Percentiles rank a stretch among this genome's conserved stretches.
Conservation (phyloP, 352 stramenopile species). For the Phytophthora niederhauseri region DNA sequence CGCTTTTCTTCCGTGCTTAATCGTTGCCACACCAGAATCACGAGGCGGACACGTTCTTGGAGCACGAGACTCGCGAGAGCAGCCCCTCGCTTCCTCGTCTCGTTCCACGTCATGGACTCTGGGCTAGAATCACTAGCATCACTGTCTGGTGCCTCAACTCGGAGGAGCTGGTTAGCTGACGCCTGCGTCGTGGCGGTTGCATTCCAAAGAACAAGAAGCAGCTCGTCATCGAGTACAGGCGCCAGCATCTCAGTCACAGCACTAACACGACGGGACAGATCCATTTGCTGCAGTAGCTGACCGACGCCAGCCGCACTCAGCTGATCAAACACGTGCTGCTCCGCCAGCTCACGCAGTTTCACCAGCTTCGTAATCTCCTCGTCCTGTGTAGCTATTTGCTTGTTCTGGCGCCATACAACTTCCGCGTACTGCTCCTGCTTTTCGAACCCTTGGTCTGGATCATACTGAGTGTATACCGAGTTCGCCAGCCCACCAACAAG, state of each 20-base stretch:
- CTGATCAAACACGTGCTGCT: slow-evolving; percentile 38
- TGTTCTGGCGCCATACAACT: slow-evolving; percentile 28
- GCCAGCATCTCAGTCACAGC: slow-evolving; percentile 50
- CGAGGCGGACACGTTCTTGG: slow-evolving; percentile 63
- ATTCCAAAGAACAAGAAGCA: slow-evolving; percentile 73
- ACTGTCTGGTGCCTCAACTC: slow-evolving; percentile 1
- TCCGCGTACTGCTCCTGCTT: slow-evolving; percentile 55
- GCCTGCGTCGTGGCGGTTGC: slow-evolving; percentile 46
- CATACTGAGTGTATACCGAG: slow-evolving; percentile 62
- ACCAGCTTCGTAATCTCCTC: slow-evolving; percentile 27
- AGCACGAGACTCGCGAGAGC: slow-evolving; percentile 55
- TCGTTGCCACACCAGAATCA: slow-evolving; percentile 54
- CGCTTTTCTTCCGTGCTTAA: slow-evolving; percentile 60
- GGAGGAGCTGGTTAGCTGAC: slow-evolving; percentile 19
- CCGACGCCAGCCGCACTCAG: slow-evolving; percentile 29
- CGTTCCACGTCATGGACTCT: slow-evolving; percentile 27
- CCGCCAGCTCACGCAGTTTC: slow-evolving; percentile 27
- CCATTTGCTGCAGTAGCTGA: slow-evolving; percentile 45
- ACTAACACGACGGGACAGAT: slow-evolving; percentile 30
- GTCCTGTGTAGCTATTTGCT: slow-evolving; percentile 30
- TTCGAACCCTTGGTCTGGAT: slow-evolving; percentile 40
- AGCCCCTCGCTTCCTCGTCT: slow-evolving; percentile 45
- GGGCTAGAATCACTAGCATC: not conserved
- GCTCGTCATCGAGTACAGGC: slow-evolving; percentile 59
- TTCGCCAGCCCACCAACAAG: slow-evolving; percentile 65